Base-by-base conservation (phyloP, 371 early-diverging fungal species). In the Fennellomyces sp. region DNA sequence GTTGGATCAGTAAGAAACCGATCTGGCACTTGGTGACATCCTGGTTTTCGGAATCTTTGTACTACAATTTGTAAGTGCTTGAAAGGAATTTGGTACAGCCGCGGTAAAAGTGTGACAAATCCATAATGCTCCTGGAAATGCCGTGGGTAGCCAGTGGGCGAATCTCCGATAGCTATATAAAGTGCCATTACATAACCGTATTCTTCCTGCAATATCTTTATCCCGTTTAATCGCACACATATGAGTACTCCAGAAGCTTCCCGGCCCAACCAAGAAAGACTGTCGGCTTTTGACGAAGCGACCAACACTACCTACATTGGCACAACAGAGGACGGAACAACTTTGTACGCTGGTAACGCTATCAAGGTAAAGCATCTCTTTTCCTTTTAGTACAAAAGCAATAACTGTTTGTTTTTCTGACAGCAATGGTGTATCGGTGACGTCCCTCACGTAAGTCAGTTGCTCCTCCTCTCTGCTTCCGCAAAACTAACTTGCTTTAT, bases 341-440 rank as follows among this genome's bases (percentile, higher is more conserved):
- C 49, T 23, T 21, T 59, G 39, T 72, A 68, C 23, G 33, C 52
- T 11, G 72, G 72, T 11, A 21, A n/a, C 17, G 62, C 63, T 17
- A 60, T 52, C 30, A 23, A 39, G n/a, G 70, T 69, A 63, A 28
- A 54, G 6, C n/a, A 21, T 28, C 6, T 19, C 8, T 19, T 13
- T 15, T 26, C 27, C 23, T 13, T 17, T n/a, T n/a, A n/a, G n/a
- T n/a, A n/a, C n/a, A n/a, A 33, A 33, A 33, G 8, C 35, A 8
- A 33, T 33, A 33, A 33, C 52, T 15, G 23, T 52, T 31, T 30
- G 3, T 12, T 19, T 27, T 15, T 6, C 52, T 27, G 4, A 19
- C 29, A 72, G 69, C 39, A 62, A 36, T 78, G 73, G 73, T 64
- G 66, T 31, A 68, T 75, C 33, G 79, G 79, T 25, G 65, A 66